These are phyloP conservation scores for Monilinia fructicola DNA, from an alignment of 2,329 filamentous ascomycete species.

Conservation along the genomic window DNA sequence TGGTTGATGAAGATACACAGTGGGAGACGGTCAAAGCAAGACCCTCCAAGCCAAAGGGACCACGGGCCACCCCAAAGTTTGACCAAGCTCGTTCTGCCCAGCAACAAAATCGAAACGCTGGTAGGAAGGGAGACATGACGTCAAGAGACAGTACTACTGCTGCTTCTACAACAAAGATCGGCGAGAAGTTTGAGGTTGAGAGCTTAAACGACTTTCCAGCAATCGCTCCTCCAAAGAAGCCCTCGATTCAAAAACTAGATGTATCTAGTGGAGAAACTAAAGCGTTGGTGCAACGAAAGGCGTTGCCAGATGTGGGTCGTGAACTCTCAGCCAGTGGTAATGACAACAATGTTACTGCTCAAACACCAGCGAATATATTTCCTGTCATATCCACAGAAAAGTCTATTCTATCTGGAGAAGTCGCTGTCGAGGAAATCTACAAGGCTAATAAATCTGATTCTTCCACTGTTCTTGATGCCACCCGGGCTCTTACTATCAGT, in stretches of 20 bases:
- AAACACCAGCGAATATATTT: not conserved
- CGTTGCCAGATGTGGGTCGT: not conserved
- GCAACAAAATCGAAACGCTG: not conserved
- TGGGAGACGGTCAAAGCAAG: conserved; percentile 20
- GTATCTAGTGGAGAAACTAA: not conserved
- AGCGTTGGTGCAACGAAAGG: not conserved
- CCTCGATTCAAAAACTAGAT: no score
- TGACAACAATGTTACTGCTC: no score
- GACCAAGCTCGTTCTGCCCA: not conserved
- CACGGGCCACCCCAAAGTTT: not conserved
- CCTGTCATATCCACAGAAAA: not conserved
- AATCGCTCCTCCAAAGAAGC: not conserved
- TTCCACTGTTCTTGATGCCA: not conserved
- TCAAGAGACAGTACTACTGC: not conserved
- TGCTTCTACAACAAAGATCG: not conserved
- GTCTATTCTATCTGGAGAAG: not conserved
- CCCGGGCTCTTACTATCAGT: not conserved
- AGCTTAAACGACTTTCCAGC: not conserved
- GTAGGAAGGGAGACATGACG: not conserved
- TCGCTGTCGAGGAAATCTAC: not conserved
- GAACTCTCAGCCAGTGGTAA: no score
- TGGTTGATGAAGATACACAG: not conserved
- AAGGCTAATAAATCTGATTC: no score
- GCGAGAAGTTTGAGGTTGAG: conserved; percentile 1
- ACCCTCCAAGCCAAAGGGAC: not conserved